A percentile compares a stretch with the other conserved stretches of the same genome.
Conservation (phyloP, 2,329 filamentous ascomycete species). For the Cordyceps fumosorosea region DNA sequence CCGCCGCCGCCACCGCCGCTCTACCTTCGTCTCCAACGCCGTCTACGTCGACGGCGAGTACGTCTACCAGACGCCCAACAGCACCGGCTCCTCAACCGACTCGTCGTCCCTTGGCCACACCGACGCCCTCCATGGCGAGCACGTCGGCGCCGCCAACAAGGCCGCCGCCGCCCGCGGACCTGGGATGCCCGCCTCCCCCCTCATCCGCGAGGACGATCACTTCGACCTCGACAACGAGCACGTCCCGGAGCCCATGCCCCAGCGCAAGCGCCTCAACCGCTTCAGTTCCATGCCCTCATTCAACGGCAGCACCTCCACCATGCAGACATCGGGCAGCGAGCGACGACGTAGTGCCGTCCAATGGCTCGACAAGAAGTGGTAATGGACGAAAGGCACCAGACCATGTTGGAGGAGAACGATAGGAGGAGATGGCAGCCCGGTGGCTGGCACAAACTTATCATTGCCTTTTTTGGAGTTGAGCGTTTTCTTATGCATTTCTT, state of each 20-base stretch:
- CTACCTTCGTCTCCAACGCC: constrained; percentile 81
- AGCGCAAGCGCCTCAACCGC: constrained; percentile 46
- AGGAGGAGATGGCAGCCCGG: neutral
- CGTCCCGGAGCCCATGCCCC: constrained; percentile 21
- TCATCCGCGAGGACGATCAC: constrained; percentile 2
- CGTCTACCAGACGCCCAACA: constrained; percentile 63
- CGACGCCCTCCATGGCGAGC: constrained; percentile 32
- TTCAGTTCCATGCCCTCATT: constrained; percentile 53
- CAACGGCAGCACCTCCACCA: constrained; percentile 23
- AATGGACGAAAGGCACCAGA: neutral
- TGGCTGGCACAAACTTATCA: neutral
- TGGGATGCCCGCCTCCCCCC: constrained; percentile 20
- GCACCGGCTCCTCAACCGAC: constrained; percentile 49
- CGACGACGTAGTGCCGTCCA: constrained; percentile 9
- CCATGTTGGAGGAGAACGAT: neutral
- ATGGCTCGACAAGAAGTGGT: constrained; percentile 11
- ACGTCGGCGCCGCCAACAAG: constrained; percentile 19
- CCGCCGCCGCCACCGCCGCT: constrained; percentile 76
- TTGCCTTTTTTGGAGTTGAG: constrained; percentile 9
- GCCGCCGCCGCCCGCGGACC: constrained; percentile 18
- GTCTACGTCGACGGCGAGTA: constrained; percentile 96
- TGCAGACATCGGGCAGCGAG: constrained; percentile 4
- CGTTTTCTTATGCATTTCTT: constrained; percentile 7
- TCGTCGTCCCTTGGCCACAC: constrained; percentile 28
- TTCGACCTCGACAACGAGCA: constrained; percentile 4